These are phyloP conservation scores for Colletotrichum simmondsii DNA, from an alignment of 2,329 filamentous ascomycete genomes.

Conservation along the genomic window DNA sequence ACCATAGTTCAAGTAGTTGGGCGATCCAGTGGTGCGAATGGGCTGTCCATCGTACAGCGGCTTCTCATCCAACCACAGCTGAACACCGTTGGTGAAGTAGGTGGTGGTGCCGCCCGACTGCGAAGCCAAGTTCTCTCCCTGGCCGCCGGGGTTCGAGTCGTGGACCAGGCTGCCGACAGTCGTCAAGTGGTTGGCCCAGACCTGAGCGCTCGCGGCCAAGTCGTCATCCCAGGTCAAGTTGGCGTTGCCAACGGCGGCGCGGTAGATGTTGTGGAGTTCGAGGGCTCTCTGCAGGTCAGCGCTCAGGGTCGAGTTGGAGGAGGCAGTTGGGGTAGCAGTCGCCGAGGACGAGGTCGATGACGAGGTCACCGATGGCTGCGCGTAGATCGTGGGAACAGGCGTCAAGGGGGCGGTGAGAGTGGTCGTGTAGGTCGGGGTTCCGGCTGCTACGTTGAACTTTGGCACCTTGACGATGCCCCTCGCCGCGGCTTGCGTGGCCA, in stretches of 20 bases:
- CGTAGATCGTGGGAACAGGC: background rate
- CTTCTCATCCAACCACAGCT: slow-evolving; percentile 31
- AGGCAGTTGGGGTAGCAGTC: background rate
- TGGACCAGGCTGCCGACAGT: background rate
- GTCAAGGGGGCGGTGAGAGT: background rate
- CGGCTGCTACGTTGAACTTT: background rate
- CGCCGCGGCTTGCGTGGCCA: background rate
- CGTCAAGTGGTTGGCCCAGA: slow-evolving; percentile 5
- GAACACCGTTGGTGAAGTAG: background rate
- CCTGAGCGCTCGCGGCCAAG: background rate
- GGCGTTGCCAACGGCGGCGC: background rate
- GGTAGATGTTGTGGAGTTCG: background rate
- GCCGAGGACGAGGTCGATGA: background rate
- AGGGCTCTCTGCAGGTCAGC: slow-evolving; percentile 5
- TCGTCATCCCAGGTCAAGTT: background rate
- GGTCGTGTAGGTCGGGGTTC: background rate
- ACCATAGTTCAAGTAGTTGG: slow-evolving; percentile 3
- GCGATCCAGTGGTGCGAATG: background rate
- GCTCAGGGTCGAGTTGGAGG: background rate
- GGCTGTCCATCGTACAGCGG: slow-evolving; percentile 1
- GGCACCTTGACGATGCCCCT: background rate
- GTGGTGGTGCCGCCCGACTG: background rate
- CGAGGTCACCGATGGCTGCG: background rate
- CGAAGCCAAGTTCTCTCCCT: slow-evolving; percentile 31
- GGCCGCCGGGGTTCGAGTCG: background rate